phyloP scores from a whole-genome alignment of 2,329 filamentous ascomycete genomes.

The Apiospora phragmitis region DNA sequence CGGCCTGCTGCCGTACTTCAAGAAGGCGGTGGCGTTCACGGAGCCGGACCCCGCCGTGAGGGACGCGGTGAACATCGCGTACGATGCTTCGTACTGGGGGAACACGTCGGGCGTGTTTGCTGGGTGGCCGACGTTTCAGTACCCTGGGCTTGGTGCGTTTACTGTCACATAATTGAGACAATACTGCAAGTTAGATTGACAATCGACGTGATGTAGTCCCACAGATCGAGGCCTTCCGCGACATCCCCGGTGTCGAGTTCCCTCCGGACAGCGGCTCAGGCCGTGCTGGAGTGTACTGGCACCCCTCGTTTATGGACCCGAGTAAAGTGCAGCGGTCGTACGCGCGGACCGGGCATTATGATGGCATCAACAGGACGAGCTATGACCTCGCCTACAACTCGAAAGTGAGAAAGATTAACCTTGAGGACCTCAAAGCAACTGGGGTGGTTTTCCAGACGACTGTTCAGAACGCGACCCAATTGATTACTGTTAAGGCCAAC shows the following conservation, averaged over 20 bases:
- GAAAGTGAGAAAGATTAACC: neutral
- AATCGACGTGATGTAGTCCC: neutral
- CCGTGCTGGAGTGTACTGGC: slow-evolving; percentile 15
- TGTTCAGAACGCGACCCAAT: neutral
- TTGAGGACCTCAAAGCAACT: neutral
- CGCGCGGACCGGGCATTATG: slow-evolving; percentile 10
- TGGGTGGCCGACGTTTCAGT: slow-evolving; percentile 14
- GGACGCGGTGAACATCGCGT: slow-evolving; percentile 27
- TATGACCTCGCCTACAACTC: slow-evolving; percentile 6
- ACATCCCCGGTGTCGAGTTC: slow-evolving; percentile 9
- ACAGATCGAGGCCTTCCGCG: slow-evolving; percentile 10
- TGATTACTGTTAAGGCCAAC: slow-evolving; percentile 12
- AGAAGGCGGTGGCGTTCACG: slow-evolving; percentile 26
- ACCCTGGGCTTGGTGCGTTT: slow-evolving; percentile 5
- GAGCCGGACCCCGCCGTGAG: slow-evolving; percentile 25
- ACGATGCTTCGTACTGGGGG: slow-evolving; percentile 2
- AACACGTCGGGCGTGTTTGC: slow-evolving; percentile 10
- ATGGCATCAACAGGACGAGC: slow-evolving; percentile 7
- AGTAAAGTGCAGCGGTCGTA: slow-evolving; percentile 8
- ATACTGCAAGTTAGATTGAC: neutral
- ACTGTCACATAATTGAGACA: neutral
- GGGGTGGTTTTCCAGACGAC: neutral
- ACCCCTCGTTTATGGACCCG: slow-evolving; percentile 12
- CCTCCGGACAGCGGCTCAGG: slow-evolving; percentile 11
- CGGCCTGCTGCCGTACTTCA: slow-evolving; percentile 43